phyloP scores from a whole-genome alignment of 768 basidiomycete species.

The button mushroom (Agaricus bisporus) region DNA sequence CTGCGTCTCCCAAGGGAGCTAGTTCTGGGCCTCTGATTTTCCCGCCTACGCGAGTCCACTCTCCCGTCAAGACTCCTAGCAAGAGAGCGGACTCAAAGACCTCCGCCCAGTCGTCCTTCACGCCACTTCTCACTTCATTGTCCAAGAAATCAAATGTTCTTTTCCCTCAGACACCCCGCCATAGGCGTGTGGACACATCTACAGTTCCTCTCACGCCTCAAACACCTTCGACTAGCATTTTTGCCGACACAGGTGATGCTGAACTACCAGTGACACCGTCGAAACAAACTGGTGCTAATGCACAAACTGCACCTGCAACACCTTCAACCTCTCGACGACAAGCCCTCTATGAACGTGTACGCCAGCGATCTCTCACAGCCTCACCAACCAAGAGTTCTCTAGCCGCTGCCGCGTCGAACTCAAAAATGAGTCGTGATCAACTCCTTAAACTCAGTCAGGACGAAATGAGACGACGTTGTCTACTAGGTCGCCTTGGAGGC shows the following conservation, averaged over 20 bases:
- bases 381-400: slow-evolving; percentile 58
- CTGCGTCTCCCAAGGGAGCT: slow-evolving; percentile 63
- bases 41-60: slow-evolving; percentile 12
- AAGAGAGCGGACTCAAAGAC: slow-evolving; percentile 33
- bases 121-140: slow-evolving; percentile 35
- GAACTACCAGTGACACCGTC: slow-evolving; percentile 53
- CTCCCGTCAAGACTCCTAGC: slow-evolving; percentile 36
- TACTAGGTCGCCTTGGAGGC: slow-evolving; percentile 70
- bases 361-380: slow-evolving; percentile 60
- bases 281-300: slow-evolving; percentile 51
- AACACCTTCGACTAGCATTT: slow-evolving; percentile 32
- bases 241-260: slow-evolving; percentile 27
- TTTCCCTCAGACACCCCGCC: slow-evolving; percentile 69
- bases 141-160: slow-evolving; percentile 41
- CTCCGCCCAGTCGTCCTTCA: slow-evolving; percentile 44
- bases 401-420: slow-evolving; percentile 28
- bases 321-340: slow-evolving; percentile 71
- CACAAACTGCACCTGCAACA: slow-evolving; percentile 55
- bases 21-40: neutral
- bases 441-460: slow-evolving; percentile 70
- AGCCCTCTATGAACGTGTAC: slow-evolving; percentile 77
- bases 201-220: slow-evolving; percentile 32
- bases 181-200: slow-evolving; percentile 32
- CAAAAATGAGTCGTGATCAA: slow-evolving; percentile 56
- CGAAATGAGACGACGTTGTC: slow-evolving; percentile 67